Evolutionary conservation across 768 basidiomycete species (phyloP), one percentile per base, ranked within the genome.

Genomic region (Auriculariales sp.): DNA sequence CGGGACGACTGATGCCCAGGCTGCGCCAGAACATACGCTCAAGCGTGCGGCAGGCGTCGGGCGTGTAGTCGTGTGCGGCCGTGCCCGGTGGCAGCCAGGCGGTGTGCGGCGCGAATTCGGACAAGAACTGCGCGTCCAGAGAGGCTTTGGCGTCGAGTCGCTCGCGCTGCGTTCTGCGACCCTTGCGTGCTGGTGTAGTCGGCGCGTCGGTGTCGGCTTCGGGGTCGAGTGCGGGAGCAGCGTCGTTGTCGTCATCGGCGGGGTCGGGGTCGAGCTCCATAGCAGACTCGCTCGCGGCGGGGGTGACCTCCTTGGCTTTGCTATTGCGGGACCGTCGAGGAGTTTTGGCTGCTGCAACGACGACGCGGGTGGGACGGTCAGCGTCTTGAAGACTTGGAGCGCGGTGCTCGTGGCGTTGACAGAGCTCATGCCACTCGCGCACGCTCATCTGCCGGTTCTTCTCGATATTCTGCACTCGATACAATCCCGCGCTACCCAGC

Each of bases 11-110:
- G 3, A 94, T 63, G 0, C 90, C 81, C 63, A 89, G 80, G 55
- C 86, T 91, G 48, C 92, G 72, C 95, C 95, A 99, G 64, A 80
- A 97, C 49, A 82, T 74, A 28, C 92, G 72, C 66, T 97, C 93
- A 17, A 98, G 72, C 53, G 81, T 79, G 52, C 78, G 75, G 62
- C 93, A 95, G 53, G 88, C 85, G 53, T 94, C 91, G 11, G 76
- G 73, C 0, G 87, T 92, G 58, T 92, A 99, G 61, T 97, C 91
- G 14, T 72, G 67, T 0, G 79, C 60, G 7, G 68, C 71, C 0
- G 88, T 93, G 48, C 76, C 75, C 1, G 73, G 68, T 6, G 92
- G 92, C 5, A 94, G 65, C 91, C 91, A 95, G 52, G 81, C 79
- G 6, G 68, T 67, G 34, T 71, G 68, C 0, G 86, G 84, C 48